Conservation (phyloP, 2,329 filamentous ascomycete species). For the Clonostachys solani region DNA sequence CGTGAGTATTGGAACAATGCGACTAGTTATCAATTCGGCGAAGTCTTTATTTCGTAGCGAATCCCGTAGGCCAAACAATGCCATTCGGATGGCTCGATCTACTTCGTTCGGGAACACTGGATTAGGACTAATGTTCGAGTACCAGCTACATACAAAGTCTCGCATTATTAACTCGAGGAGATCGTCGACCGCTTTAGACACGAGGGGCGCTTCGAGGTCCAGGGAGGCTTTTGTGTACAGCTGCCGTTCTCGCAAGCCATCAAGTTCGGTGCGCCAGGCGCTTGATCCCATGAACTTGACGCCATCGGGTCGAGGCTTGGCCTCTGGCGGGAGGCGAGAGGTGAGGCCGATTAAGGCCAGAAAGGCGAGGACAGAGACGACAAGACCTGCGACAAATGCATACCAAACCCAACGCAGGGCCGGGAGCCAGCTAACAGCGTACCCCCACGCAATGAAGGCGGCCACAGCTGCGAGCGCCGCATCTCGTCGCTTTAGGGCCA, state of each 20-base stretch:
- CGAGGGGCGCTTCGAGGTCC: conserved; percentile 69
- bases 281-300: conserved; percentile 56
- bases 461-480: conserved; percentile 63
- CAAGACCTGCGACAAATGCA: conserved; percentile 69
- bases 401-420: conserved; percentile 80
- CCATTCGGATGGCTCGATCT: conserved; percentile 72
- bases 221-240: conserved; percentile 66
- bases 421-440: conserved; percentile 78
- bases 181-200: conserved; percentile 77
- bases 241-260: conserved; percentile 60
- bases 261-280: conserved; percentile 68
- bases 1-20: conserved; percentile 83
- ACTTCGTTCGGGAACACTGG: conserved; percentile 82
- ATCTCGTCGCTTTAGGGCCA: conserved; percentile 73
- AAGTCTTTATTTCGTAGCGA: conserved; percentile 73
- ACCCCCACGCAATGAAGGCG: conserved; percentile 83
- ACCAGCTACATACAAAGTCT: conserved; percentile 89
- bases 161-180: conserved; percentile 72
- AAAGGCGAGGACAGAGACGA: conserved; percentile 56
- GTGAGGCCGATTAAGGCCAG: conserved; percentile 38
- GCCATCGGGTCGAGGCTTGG: conserved; percentile 34
- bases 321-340: conserved; percentile 44
- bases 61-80: conserved; percentile 67
- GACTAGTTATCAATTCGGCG: conserved; percentile 76
- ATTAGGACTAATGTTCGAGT: conserved; percentile 76